phyloP scores from a whole-genome alignment of 805 yeast genomes.

The Saccharomycopsis schoenii region DNA sequence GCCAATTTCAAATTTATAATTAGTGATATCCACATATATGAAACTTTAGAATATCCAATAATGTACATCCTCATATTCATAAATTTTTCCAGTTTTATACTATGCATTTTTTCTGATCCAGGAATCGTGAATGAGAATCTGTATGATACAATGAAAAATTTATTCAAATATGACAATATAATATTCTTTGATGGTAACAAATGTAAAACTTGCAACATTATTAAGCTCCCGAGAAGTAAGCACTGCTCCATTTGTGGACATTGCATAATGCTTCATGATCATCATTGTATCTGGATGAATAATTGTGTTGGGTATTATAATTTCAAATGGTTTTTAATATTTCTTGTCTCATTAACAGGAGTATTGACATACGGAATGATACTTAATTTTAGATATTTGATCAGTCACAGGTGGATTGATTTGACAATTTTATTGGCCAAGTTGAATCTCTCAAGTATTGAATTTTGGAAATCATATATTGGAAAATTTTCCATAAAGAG shows the following conservation, averaged over 20 bases:
- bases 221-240: slow-evolving; percentile 63
- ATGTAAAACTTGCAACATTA: slow-evolving; percentile 50
- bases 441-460: not conserved
- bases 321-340: slow-evolving; percentile 48
- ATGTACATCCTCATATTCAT: slow-evolving; percentile 4
- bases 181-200: slow-evolving; percentile 39
- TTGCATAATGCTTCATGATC: slow-evolving; percentile 61
- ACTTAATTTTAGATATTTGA: slow-evolving; percentile 15
- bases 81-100: slow-evolving; percentile 4
- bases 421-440: not conserved
- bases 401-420: slow-evolving; percentile 1
- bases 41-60: slow-evolving; percentile 4
- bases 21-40: not conserved
- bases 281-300: slow-evolving; percentile 65
- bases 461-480: not conserved
- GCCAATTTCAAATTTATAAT: slow-evolving; percentile 10
- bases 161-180: slow-evolving; percentile 37
- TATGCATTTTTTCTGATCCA: slow-evolving; percentile 4
- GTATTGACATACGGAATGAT: slow-evolving; percentile 37
- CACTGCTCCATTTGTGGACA: slow-evolving; percentile 63
- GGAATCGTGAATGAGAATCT: not conserved
- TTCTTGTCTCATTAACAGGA: slow-evolving; percentile 39
- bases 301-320: slow-evolving; percentile 68
- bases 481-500: not conserved
- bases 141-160: not conserved